These are phyloP conservation scores for Eucalyptus cladocalyx DNA, from an alignment of 345 rosid genomes.

Conservation along the genomic window DNA sequence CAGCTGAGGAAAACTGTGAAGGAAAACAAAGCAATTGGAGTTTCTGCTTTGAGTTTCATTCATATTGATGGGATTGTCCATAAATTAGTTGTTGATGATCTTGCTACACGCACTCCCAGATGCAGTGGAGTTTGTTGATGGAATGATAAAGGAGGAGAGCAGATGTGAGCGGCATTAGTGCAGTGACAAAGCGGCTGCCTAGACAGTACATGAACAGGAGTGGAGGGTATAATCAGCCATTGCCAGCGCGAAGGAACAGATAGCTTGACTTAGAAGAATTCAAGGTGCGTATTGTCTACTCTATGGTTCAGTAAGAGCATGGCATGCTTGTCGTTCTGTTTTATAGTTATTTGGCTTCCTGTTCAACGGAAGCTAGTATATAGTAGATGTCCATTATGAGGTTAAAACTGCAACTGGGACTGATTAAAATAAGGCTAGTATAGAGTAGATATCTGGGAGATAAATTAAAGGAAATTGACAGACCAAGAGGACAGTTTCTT, in stretches of 20 bases:
- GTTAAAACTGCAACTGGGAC: neutral
- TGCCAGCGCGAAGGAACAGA: conserved; percentile 57
- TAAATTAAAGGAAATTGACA: neutral
- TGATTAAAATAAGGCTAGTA: neutral
- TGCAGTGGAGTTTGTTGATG: neutral
- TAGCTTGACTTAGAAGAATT: neutral
- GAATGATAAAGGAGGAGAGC: neutral
- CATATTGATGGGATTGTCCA: neutral
- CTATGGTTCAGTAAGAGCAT: neutral
- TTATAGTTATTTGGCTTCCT: neutral
- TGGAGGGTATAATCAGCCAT: conserved; percentile 64
- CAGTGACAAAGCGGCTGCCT: conserved; percentile 73
- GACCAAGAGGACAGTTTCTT: neutral
- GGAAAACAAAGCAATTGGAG: neutral
- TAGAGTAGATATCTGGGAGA: neutral
- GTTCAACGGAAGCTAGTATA: neutral
- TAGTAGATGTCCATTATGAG: neutral
- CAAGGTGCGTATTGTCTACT: neutral
- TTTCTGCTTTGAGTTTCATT: conserved; percentile 13
- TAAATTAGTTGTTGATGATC: neutral
- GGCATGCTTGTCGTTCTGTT: neutral
- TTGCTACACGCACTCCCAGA: neutral
- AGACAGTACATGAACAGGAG: conserved; percentile 88
- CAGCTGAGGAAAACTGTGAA: conserved; percentile 4
- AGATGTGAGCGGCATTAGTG: conserved; percentile 63